These are phyloP conservation scores for Aspergillus ochraceus DNA, from an alignment of 2,329 filamentous ascomycete species.

Conservation along the genomic window DNA sequence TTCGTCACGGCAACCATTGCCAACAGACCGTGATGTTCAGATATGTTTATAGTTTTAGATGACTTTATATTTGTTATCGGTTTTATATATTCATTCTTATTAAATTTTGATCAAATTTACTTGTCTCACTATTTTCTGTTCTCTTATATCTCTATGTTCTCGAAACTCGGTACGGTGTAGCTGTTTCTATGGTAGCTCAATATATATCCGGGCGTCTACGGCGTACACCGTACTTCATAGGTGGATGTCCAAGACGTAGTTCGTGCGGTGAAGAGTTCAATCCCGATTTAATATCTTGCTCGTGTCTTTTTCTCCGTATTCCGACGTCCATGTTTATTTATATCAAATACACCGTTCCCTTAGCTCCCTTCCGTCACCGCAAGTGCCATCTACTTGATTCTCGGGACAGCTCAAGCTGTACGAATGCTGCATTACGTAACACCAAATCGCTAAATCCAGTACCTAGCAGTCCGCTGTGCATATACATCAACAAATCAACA, in stretches of 20 bases:
- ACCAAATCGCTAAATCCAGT: neutral
- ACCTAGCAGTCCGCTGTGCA: neutral
- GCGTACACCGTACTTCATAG: too few species aligned
- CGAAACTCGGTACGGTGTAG: too few species aligned
- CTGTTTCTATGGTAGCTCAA: neutral
- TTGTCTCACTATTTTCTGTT: too few species aligned
- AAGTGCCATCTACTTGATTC: neutral
- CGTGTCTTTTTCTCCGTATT: too few species aligned
- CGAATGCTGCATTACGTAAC: neutral
- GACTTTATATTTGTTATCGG: too few species aligned
- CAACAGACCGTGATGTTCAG: neutral
- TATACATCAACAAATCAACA: neutral
- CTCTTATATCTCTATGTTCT: too few species aligned
- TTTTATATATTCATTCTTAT: too few species aligned
- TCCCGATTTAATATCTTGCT: too few species aligned
- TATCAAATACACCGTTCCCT: neutral
- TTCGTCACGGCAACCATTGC: conserved; percentile 35
- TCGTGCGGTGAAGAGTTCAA: too few species aligned
- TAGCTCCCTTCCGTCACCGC: neutral
- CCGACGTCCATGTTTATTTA: neutral
- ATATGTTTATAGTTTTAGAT: neutral
- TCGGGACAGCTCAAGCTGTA: neutral
- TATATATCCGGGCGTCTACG: neutral
- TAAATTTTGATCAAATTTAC: too few species aligned
- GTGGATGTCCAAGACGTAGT: too few species aligned